phyloP scores from a whole-genome alignment of 345 rosid genomes.

The Nasturtium officinale region DNA sequence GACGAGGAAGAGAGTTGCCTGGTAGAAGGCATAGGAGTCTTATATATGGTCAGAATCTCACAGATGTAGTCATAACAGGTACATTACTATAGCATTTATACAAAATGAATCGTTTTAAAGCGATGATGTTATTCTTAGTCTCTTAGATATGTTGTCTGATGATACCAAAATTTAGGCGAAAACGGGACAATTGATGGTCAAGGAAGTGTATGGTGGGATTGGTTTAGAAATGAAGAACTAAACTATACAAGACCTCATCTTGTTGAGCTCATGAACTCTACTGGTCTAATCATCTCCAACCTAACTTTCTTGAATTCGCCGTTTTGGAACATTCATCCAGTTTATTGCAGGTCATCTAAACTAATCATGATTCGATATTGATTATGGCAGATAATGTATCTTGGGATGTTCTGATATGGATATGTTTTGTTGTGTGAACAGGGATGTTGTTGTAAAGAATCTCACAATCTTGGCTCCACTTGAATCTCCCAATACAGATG shows the following conservation, averaged over 20 bases:
- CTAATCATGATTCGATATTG: constrained; percentile 16
- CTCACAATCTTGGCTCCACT: constrained; percentile 92
- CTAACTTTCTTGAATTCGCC: constrained; percentile 90
- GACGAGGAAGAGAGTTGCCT: constrained; percentile 92
- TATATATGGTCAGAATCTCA: constrained; percentile 81
- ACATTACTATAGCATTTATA: neutral
- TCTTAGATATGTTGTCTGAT: constrained; percentile 10
- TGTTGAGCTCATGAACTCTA: constrained; percentile 91
- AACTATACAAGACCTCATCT: constrained; percentile 93
- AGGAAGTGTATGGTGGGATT: constrained; percentile 91
- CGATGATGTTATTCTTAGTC: neutral
- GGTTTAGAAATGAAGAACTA: constrained; percentile 67
- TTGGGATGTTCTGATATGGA: constrained; percentile 24
- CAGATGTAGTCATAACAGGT: constrained; percentile 96
- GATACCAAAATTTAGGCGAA: constrained; percentile 57
- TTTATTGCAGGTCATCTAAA: constrained; percentile 81
- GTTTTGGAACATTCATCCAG: constrained; percentile 97
- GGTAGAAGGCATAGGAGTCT: constrained; percentile 91
- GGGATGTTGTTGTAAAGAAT: constrained; percentile 78
- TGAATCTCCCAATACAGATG: constrained; percentile 95
- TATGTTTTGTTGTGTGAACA: constrained; percentile 59
- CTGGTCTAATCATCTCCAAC: constrained; percentile 77
- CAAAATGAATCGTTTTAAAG: neutral
- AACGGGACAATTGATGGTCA: constrained; percentile 97
- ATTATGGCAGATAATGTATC: too few species aligned